Conservation (phyloP, 768 basidiomycete species). For the Termitomyces sp. region DNA sequence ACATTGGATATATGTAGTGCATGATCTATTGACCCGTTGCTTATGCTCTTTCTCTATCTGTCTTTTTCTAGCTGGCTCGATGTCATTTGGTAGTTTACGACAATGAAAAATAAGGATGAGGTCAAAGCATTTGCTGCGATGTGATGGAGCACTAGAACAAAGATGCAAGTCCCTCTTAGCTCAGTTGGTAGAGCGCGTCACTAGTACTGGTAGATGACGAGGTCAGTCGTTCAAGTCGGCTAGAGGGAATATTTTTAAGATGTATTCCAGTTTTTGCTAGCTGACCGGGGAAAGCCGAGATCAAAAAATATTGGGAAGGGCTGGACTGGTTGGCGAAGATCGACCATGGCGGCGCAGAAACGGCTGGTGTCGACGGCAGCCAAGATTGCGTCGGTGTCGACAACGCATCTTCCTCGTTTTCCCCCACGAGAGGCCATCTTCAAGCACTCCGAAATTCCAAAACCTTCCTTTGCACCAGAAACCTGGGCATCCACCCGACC, state of each 20-base stretch:
- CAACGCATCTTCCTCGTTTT: constrained; percentile 50
- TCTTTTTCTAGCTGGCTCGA: too few relatives aligned
- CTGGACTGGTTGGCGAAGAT: background rate
- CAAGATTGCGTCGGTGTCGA: constrained; percentile 44
- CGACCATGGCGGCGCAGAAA: constrained; percentile 54
- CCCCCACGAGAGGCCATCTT: constrained; percentile 56
- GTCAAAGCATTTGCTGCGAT: too few relatives aligned
- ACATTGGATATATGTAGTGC: background rate
- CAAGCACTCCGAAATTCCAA: constrained; percentile 25
- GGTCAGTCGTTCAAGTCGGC: constrained; percentile 8
- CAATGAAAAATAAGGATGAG: too few relatives aligned
- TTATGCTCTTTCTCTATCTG: constrained; percentile 4
- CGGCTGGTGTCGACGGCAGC: constrained; percentile 34
- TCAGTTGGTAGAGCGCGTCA: constrained; percentile 6
- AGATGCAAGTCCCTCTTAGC: constrained; percentile 1
- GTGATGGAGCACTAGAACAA: too few relatives aligned
- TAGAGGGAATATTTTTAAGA: background rate
- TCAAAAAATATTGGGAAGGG: constrained; percentile 23
- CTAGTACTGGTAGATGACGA: background rate
- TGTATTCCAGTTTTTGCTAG: background rate
- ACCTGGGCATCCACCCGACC: constrained; percentile 71
- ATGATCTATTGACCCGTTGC: background rate
- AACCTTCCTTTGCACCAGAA: constrained; percentile 54
- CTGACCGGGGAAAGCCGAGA: constrained; percentile 25
- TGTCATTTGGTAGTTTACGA: too few relatives aligned